phyloP scores from a whole-genome alignment of 257 asterid genomes.

The Sherardia arvensis region DNA sequence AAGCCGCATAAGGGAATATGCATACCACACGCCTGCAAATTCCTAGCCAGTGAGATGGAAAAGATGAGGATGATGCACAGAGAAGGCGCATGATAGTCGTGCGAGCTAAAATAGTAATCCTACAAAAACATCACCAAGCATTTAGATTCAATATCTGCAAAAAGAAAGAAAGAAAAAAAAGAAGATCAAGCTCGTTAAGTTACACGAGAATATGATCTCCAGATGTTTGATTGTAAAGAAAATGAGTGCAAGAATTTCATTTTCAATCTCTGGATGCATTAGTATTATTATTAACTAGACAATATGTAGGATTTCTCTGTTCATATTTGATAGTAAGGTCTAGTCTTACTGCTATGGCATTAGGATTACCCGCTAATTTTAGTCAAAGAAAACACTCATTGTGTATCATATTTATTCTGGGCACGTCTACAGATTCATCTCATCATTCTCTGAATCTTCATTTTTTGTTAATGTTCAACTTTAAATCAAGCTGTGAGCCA shows the following conservation, averaged over 20 bases:
- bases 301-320: background rate
- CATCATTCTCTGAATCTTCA: background rate
- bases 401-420: background rate
- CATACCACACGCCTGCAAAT: constrained; percentile 83
- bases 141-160: background rate
- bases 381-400: background rate
- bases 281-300: background rate
- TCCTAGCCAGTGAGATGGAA: constrained; percentile 90
- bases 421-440: background rate
- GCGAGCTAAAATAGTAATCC: constrained; percentile 86
- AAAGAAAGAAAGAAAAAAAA: background rate
- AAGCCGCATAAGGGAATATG: constrained; percentile 12
- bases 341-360: background rate
- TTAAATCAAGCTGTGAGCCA: background rate
- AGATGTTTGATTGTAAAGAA: background rate
- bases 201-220: background rate
- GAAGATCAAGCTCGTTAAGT: background rate
- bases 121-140: constrained; percentile 24
- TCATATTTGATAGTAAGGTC: background rate
- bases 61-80: constrained; percentile 78
- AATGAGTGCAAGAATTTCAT: background rate
- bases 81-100: constrained; percentile 81
- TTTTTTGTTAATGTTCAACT: background rate
- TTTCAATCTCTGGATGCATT: background rate
- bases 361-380: background rate